Evolutionary conservation across 331 rosid genomes (phyloP).

Genomic region (Spiraea crenata): DNA sequence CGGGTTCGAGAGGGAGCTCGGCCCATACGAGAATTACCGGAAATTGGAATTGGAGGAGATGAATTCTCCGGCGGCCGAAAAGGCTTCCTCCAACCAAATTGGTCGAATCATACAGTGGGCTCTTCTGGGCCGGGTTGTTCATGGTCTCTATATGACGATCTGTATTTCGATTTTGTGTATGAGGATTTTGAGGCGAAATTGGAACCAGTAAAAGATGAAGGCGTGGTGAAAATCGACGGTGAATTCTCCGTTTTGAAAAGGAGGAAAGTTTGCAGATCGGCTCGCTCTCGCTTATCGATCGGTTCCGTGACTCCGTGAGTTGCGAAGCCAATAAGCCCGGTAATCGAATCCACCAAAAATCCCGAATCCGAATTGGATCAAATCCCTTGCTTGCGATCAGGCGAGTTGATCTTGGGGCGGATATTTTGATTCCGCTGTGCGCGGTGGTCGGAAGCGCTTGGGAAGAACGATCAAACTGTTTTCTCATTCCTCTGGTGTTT

Average conservation of each 20-base stretch:
- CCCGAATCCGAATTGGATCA: too few species aligned
- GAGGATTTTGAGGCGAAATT: slow-evolving; percentile 34
- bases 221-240: slow-evolving; percentile 11
- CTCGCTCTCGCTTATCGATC: too few species aligned
- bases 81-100: slow-evolving; percentile 17
- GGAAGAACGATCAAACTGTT: too few species aligned
- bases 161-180: slow-evolving; percentile 60
- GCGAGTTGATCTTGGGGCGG: too few species aligned
- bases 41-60: slow-evolving; percentile 8
- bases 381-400: too few species aligned
- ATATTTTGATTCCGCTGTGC: too few species aligned
- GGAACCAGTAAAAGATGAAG: background rate
- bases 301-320: too few species aligned
- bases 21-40: slow-evolving; percentile 43
- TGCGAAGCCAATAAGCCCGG: too few species aligned
- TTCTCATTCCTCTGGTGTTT: too few species aligned
- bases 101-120: slow-evolving; percentile 4
- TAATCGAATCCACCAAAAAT: too few species aligned
- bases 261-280: slow-evolving; percentile 43
- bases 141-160: slow-evolving; percentile 92
- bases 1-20: slow-evolving; percentile 75
- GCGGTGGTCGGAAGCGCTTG: too few species aligned
- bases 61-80: background rate
- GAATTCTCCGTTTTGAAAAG: slow-evolving; percentile 34
- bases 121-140: slow-evolving; percentile 32